Evolutionary conservation across 805 yeast genomes (phyloP), one percentile per base, ranked within the genome.

Genomic region (Lachancea sp.): DNA sequence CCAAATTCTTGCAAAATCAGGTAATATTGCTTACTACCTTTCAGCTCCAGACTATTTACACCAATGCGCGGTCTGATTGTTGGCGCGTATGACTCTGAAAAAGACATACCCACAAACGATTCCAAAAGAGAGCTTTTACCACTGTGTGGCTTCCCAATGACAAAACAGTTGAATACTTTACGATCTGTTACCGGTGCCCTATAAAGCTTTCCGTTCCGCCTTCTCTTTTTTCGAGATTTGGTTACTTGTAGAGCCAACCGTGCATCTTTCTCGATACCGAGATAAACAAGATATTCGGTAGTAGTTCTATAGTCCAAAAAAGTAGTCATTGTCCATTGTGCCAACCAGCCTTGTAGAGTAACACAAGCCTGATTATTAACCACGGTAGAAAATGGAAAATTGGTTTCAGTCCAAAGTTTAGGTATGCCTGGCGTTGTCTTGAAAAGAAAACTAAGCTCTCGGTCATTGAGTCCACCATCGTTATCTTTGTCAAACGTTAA

Each of bases 301-400:
- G 97, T 88, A 1, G 87, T 81, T 50, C 74, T 78, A 56, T 83
- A 78, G 52, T 89, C 95, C 22, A 92, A 65, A 50, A 78, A 88
- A 0, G 97, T 90, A 0, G 96, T 87, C 84, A 92, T 83, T 51
- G 90, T 82, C 99, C 99, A 92, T 55, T 90, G 97, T 0, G 98
- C 98, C 28, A 92, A 65, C 99, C 99, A 92, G 2, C 99, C 98
- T 64, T 94, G 98, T 20, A 92, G 63, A 0, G 97, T 87, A 3
- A 92, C 88, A 56, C 78, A 75, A 0, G 96, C 97, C 47, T 79
- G 80, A 48, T 88, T 96, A 56, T 88, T 89, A 39, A 95, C 76
- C 1, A 90, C 96, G 8, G 95, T 85, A 1, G 95, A 77, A 19
- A 73, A 68, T 0, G 99, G 99, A 55, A 92, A 92, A 48, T 80